These are phyloP conservation scores for Solanum etuberosum DNA, from an alignment of 257 asterid species.

Conservation along the genomic window DNA sequence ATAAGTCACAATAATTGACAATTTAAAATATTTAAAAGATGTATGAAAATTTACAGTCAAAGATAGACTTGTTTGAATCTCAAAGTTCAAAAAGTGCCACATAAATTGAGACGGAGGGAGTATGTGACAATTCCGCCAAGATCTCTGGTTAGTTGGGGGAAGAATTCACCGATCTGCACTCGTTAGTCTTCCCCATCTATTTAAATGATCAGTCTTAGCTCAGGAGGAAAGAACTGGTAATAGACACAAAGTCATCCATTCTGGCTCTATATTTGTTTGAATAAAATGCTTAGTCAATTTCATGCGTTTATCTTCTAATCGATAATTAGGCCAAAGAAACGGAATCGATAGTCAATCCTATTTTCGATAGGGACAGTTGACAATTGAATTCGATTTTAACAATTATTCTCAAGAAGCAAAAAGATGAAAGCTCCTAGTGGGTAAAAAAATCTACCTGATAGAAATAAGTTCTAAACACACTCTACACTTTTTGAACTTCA, in stretches of 20 bases:
- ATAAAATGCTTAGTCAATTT: neutral
- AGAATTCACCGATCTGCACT: too few species aligned
- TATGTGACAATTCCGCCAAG: too few species aligned
- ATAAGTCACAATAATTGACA: too few species aligned
- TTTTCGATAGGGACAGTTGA: neutral
- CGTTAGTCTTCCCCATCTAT: neutral
- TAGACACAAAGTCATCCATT: neutral
- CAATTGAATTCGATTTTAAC: neutral
- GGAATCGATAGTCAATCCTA: neutral
- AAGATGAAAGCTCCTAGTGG: too few species aligned
- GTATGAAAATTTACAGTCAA: too few species aligned
- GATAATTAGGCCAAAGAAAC: neutral
- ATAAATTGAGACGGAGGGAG: too few species aligned
- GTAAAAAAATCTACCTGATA: too few species aligned
- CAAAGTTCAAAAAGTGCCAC: too few species aligned
- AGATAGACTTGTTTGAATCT: too few species aligned
- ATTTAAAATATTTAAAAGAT: too few species aligned
- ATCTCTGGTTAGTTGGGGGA: too few species aligned
- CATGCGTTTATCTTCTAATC: neutral
- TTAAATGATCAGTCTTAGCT: too few species aligned
- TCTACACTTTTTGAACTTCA: fast-evolving
- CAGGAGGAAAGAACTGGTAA: neutral
- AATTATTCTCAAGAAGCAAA: neutral
- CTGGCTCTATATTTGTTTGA: neutral
- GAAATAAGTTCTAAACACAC: fast-evolving